Evolutionary conservation across 2,329 filamentous ascomycete species (phyloP).

Genomic region (Hypoxylon sp.): DNA sequence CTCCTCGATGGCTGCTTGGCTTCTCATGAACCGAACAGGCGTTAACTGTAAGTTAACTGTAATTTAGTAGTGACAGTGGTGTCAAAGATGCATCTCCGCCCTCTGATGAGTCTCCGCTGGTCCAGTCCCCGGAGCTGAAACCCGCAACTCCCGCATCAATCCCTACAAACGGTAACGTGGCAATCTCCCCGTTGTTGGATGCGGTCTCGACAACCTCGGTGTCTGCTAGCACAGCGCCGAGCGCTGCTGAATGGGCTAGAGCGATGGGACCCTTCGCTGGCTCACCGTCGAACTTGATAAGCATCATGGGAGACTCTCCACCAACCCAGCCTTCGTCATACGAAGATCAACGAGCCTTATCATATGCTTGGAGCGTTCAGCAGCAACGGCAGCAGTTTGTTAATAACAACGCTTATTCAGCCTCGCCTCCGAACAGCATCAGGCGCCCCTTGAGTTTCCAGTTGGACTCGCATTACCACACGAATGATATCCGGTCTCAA

Average conservation of each 20-base stretch:
- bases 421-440: constrained; percentile 52
- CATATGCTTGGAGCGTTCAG: constrained; percentile 58
- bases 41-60: constrained; percentile 34
- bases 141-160: constrained; percentile 52
- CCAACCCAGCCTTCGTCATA: constrained; percentile 58
- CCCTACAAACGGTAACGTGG: constrained; percentile 49
- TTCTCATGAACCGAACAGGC: constrained; percentile 9
- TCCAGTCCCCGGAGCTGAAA: constrained; percentile 52
- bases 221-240: constrained; percentile 54
- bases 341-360: constrained; percentile 51
- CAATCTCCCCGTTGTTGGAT: constrained; percentile 52
- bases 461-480: constrained; percentile 57
- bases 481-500: constrained; percentile 57
- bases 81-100: constrained; percentile 48
- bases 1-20: constrained; percentile 38
- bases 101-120: constrained; percentile 51
- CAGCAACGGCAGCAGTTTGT: constrained; percentile 53
- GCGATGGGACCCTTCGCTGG: constrained; percentile 52
- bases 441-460: constrained; percentile 61
- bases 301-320: constrained; percentile 57
- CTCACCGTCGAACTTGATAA: constrained; percentile 56
- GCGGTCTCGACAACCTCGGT: constrained; percentile 53
- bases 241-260: constrained; percentile 54
- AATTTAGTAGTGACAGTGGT: constrained; percentile 41
- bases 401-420: constrained; percentile 52